Percentiles rank a stretch among this genome's conserved stretches.
phyloP scores from a whole-genome alignment of 176 grass and related monocot genomes.

The Microstegium vimineum region DNA sequence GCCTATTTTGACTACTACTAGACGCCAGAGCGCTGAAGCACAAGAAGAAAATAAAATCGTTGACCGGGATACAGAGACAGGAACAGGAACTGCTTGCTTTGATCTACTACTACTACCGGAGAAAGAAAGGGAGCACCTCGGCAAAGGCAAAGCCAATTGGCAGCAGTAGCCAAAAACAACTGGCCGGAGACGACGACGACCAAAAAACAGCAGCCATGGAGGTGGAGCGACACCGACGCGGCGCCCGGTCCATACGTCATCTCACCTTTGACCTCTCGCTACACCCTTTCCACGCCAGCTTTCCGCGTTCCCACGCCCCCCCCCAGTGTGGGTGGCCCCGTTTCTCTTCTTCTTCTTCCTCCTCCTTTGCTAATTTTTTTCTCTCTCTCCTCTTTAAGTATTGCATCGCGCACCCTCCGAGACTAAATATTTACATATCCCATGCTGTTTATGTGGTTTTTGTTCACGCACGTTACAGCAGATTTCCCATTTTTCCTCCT shows the following conservation, averaged over 20 bases:
- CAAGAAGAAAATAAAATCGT: not conserved
- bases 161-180: not conserved
- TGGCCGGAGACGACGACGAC: not conserved
- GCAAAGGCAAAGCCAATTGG: not conserved
- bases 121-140: not conserved
- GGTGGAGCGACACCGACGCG: not conserved
- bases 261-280: slow-evolving; percentile 33
- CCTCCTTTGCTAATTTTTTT: no score
- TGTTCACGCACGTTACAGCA: no score
- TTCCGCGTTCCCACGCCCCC: slow-evolving; percentile 21
- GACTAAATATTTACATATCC: not conserved
- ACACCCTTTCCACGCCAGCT: slow-evolving; percentile 4
- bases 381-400: not conserved
- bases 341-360: not conserved
- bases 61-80: not conserved
- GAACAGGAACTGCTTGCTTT: not conserved
- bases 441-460: not conserved
- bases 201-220: not conserved
- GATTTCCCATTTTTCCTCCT: not conserved
- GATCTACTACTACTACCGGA: not conserved
- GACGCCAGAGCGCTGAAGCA: not conserved
- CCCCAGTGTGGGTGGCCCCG: no score
- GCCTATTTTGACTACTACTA: not conserved
- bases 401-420: not conserved
- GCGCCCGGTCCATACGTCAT: slow-evolving; percentile 41